phyloP scores from a whole-genome alignment of 73 alveolate species.

The Paramecium octaurelia region DNA sequence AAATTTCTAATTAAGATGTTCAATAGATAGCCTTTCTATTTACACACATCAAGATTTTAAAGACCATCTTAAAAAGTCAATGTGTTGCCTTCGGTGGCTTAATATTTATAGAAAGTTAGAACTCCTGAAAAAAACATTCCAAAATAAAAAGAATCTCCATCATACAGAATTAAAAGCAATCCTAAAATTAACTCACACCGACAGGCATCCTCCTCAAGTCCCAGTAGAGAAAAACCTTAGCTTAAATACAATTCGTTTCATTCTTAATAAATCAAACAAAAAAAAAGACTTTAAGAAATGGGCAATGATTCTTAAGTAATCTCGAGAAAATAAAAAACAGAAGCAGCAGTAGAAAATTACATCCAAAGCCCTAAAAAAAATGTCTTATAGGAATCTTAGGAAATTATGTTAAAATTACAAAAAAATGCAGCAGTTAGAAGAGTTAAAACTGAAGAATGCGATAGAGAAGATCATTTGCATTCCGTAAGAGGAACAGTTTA shows the following conservation, averaged over 20 bases:
- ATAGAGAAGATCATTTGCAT: not conserved
- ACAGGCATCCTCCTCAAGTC: not conserved
- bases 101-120: not conserved
- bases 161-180: not conserved
- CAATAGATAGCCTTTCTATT: not conserved
- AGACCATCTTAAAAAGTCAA: not conserved
- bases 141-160: not conserved
- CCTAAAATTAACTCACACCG: not conserved
- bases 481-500: not conserved
- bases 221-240: not conserved
- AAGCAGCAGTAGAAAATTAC: not conserved
- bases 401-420: not conserved
- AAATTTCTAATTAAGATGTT: not conserved
- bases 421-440: conserved; percentile 9
- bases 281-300: not conserved
- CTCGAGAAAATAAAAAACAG: not conserved
- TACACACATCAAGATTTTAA: not conserved
- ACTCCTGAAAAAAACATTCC: not conserved
- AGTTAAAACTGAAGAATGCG: conserved; percentile 6
- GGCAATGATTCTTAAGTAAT: not conserved
- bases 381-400: not conserved
- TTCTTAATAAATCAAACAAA: not conserved
- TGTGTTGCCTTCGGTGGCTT: not conserved
- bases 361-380: not conserved
- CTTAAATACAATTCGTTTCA: not conserved